A percentile compares a stretch with the other conserved stretches of the same genome.
These are phyloP conservation scores for Backusella westeae DNA, from an alignment of 192 early-diverging fungal genomes.

Conservation along the genomic window DNA sequence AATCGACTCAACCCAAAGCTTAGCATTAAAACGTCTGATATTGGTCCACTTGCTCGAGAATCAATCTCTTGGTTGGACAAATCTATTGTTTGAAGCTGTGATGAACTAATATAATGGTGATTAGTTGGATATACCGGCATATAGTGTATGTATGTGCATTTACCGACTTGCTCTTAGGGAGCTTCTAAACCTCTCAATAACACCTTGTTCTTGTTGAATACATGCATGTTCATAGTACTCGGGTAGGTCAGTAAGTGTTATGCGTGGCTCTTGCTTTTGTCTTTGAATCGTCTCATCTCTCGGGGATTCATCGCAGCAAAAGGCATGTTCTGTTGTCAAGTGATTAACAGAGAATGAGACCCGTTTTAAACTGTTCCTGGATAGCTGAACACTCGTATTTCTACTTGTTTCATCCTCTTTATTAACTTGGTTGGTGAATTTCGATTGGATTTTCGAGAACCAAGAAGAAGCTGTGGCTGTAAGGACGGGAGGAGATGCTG, in stretches of 20 bases:
- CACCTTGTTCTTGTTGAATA: conserved; percentile 18
- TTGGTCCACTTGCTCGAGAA: conserved; percentile 56
- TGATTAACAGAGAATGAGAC: conserved; percentile 54
- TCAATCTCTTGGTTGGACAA: conserved; percentile 42
- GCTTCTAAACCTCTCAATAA: conserved; percentile 13
- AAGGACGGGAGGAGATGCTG: background rate
- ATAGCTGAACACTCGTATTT: background rate
- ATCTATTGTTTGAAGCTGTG: conserved; percentile 18
- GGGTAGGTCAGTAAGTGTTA: conserved; percentile 1
- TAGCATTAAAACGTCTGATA: conserved; percentile 77
- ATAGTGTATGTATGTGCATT: background rate
- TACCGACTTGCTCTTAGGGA: conserved; percentile 10
- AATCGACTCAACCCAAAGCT: conserved; percentile 69
- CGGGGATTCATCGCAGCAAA: conserved; percentile 1
- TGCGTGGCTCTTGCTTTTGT: background rate
- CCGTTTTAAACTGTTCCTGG: conserved; percentile 37
- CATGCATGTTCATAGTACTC: conserved; percentile 28
- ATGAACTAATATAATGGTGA: conserved; percentile 4
- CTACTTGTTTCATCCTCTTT: background rate
- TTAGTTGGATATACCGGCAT: background rate
- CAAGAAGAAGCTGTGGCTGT: conserved; percentile 10
- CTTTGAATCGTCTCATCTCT: conserved; percentile 8
- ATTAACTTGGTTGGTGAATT: background rate
- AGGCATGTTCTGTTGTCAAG: conserved; percentile 43
- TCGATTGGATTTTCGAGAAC: conserved; percentile 25